These are phyloP conservation scores for Bonia amplexicaulis DNA, from an alignment of 176 grass and related monocot genomes.

Conservation along the genomic window DNA sequence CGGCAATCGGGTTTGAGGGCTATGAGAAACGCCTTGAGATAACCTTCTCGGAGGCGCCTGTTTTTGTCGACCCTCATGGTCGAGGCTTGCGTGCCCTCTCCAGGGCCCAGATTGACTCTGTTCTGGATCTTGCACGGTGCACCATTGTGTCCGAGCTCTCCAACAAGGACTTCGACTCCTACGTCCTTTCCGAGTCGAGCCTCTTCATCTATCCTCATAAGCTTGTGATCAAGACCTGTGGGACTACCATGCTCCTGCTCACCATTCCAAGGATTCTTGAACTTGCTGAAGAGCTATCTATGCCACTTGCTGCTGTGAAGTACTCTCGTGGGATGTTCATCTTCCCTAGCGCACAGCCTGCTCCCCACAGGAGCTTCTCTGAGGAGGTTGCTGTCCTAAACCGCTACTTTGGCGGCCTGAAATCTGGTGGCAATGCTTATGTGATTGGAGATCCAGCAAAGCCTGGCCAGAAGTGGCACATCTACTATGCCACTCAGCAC, in stretches of 20 bases:
- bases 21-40: conserved; percentile 81
- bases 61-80: conserved; percentile 54
- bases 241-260: conserved; percentile 71
- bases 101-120: conserved; percentile 67
- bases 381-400: conserved; percentile 57
- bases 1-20: conserved; percentile 72
- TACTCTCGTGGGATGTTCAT: conserved; percentile 78
- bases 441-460: conserved; percentile 57
- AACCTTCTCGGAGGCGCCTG: conserved; percentile 46
- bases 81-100: conserved; percentile 61
- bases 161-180: conserved; percentile 68
- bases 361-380: conserved; percentile 77
- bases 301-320: conserved; percentile 57
- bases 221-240: conserved; percentile 77
- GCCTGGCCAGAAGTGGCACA: conserved; percentile 64
- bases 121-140: conserved; percentile 72
- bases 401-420: conserved; percentile 46
- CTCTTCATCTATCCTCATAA: conserved; percentile 67
- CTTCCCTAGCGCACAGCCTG: conserved; percentile 63
- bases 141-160: conserved; percentile 75
- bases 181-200: conserved; percentile 75
- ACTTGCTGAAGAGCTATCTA: conserved; percentile 65
- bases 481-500: conserved; percentile 60
- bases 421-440: conserved; percentile 62
- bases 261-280: conserved; percentile 71